phyloP scores from a whole-genome alignment of 805 yeast species.

The Metschnikowia vanudenii region DNA sequence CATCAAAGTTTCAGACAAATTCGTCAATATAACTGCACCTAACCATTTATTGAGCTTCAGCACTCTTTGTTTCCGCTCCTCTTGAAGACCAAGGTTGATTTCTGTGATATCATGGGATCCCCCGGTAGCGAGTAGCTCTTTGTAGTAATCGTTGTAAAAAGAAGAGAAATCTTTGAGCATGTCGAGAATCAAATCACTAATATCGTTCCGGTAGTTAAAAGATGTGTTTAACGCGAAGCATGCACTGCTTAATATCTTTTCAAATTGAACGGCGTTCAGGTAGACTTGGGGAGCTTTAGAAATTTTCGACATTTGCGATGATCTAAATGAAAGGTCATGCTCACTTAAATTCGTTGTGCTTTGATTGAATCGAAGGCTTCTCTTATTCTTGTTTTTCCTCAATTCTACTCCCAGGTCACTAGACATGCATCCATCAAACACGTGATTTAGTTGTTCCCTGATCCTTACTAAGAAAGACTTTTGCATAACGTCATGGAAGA shows the following conservation, averaged over 20 bases:
- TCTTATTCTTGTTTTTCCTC: constrained; percentile 3
- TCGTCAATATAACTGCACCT: constrained; percentile 29
- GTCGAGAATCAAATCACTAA: constrained; percentile 45
- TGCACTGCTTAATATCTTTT: constrained; percentile 44
- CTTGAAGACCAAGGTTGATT: constrained; percentile 12
- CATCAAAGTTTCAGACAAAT: constrained; percentile 19
- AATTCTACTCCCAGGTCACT: constrained; percentile 12
- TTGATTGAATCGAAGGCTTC: constrained; percentile 11
- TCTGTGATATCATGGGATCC: constrained; percentile 22
- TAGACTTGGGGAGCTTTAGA: constrained; percentile 24
- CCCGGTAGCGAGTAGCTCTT: constrained; percentile 36
- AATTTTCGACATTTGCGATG: constrained; percentile 1
- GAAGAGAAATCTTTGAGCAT: constrained; percentile 36
- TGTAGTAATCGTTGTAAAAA: constrained; percentile 34
- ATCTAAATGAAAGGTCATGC: constrained; percentile 3
- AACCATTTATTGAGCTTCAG: constrained; percentile 37
- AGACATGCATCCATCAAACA: constrained; percentile 45
- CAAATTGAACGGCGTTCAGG: constrained; percentile 47
- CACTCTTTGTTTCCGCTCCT: constrained; percentile 18
- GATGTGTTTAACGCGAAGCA: constrained; percentile 62
- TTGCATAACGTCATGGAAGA: constrained; percentile 66
- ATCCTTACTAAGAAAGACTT: constrained; percentile 62
- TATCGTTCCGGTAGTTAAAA: constrained; percentile 53
- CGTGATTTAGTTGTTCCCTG: constrained; percentile 50
- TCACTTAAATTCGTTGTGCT: constrained; percentile 7